phyloP scores from a whole-genome alignment of 1,139 yeast species.

The Candida tetrigidarum region DNA sequence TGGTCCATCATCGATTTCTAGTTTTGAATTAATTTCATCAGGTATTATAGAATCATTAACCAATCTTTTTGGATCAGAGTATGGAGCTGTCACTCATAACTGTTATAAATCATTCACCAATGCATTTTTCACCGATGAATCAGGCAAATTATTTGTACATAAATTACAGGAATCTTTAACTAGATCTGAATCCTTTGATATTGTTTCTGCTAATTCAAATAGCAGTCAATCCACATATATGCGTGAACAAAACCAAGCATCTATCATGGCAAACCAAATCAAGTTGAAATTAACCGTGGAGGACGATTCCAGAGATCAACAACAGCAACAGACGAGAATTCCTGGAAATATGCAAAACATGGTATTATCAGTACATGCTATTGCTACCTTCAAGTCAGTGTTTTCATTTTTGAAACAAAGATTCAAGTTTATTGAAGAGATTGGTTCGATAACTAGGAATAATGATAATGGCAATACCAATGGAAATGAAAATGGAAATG shows the following conservation, averaged over 20 bases:
- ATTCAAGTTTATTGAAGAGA: conserved; percentile 28
- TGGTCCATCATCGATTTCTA: conserved; percentile 48
- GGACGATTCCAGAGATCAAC: conserved; percentile 19
- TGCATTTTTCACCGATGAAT: conserved; percentile 41
- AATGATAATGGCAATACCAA: background rate
- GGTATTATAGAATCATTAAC: conserved; percentile 61
- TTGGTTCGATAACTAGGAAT: conserved; percentile 1
- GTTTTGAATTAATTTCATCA: conserved; percentile 76
- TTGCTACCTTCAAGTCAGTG: conserved; percentile 80
- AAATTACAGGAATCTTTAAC: conserved; percentile 77
- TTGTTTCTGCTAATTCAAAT: conserved; percentile 57
- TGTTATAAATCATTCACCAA: conserved; percentile 51
- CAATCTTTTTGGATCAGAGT: conserved; percentile 36
- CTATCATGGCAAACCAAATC: conserved; percentile 75
- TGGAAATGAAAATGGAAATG: background rate
- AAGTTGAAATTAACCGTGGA: conserved; percentile 55
- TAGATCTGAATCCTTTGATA: conserved; percentile 76
- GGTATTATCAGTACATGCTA: conserved; percentile 80
- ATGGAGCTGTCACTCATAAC: conserved; percentile 25
- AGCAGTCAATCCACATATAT: conserved; percentile 18
- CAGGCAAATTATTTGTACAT: conserved; percentile 32
- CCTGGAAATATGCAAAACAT: conserved; percentile 43
- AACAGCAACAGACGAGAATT: conserved; percentile 21
- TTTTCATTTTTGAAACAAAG: conserved; percentile 60
- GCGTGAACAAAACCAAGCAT: conserved; percentile 39